Evolutionary conservation across 768 basidiomycete species (phyloP), one percentile per base, ranked within the genome.

Genomic region (Trichaptum fuscoviolaceum): DNA sequence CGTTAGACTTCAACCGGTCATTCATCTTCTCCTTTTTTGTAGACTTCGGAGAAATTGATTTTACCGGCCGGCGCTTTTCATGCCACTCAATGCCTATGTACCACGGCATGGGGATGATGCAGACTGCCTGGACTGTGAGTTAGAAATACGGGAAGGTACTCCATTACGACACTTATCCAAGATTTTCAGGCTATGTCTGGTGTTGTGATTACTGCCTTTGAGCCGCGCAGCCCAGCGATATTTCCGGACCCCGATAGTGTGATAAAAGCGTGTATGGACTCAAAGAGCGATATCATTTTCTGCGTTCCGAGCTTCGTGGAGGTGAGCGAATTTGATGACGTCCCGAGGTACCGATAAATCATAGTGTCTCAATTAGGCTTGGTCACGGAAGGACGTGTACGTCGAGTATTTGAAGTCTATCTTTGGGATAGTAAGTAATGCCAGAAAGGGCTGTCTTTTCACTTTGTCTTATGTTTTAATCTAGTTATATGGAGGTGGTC

Each of bases 301-400:
- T 73, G 70, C 63, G 75, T 77, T 4, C 78, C 78, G 0, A 65
- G 72, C 2, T 76, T 79, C 64, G 59, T 79, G 12, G 76, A 79
- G 71, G 78, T 77, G 64, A 2, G 66, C 36, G 0, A 6, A 30
- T 18, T 9, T 12, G 18, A 25, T 62, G 23, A 57, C 9, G 10
- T 27, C 20, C 20, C 35, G 27, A 24, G 63, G 17, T 30, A 20
- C n/a, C 24, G 17, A 24, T 1, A 63, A 20, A 60, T 25, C 1
- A 64, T 58, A 8, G 25, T 58, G 42, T 58, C n/a, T 23, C 4
- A 35, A 35, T 1, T 25, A 75, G 75, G 68, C 69, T 23, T 75
- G 75, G 75, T 66, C 73, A n/a, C 65, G 67, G 18, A 62, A 64
- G 57, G 63, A 69, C 9, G 25, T 36, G 12, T 65, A 70, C 2